Conservation (phyloP, 495 filamentous ascomycete species). For the Neurospora discreta region DNA sequence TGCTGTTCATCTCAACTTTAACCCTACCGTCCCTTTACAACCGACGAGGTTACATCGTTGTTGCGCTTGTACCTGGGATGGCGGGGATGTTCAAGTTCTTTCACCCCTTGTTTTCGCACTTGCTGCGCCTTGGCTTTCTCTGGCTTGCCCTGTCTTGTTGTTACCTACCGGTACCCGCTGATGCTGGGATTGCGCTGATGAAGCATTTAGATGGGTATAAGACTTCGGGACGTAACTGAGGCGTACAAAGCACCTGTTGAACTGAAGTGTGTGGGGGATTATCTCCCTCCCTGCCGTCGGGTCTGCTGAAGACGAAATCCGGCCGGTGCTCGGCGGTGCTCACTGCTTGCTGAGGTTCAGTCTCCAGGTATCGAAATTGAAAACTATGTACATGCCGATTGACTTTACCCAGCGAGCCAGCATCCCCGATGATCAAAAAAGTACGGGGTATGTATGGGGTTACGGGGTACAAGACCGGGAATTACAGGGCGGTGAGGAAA, state of each 20-base stretch:
- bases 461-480: background rate
- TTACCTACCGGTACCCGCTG: background rate
- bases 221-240: background rate
- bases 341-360: background rate
- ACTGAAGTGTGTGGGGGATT: background rate
- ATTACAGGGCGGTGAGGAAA: background rate
- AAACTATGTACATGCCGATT: background rate
- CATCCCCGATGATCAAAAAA: background rate
- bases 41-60: background rate
- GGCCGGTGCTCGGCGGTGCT: background rate
- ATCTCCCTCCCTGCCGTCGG: background rate
- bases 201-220: background rate
- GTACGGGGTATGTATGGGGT: background rate
- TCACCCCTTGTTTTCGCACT: background rate
- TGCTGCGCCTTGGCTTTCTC: background rate
- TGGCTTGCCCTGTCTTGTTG: background rate
- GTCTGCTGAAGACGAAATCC: background rate
- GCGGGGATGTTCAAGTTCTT: background rate
- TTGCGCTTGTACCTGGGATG: background rate
- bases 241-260: background rate
- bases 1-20: background rate
- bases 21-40: background rate
- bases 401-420: background rate
- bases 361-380: background rate
- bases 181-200: background rate